These are phyloP conservation scores for Daldinia vernicosa DNA, from an alignment of 495 filamentous ascomycete genomes.

Conservation along the genomic window DNA sequence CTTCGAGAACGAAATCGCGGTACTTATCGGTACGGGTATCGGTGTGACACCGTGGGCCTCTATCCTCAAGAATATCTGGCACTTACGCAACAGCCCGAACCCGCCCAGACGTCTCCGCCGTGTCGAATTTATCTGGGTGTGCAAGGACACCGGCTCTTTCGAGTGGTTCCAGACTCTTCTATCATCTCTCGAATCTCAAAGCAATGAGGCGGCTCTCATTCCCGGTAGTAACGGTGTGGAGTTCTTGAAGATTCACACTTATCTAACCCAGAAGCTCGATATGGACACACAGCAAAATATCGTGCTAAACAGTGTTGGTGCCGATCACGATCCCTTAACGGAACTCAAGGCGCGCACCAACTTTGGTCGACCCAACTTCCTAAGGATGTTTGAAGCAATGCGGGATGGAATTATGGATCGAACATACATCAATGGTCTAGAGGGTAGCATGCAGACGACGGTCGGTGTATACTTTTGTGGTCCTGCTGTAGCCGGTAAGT, in stretches of 20 bases:
- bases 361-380: conserved; percentile 94
- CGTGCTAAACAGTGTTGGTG: conserved; percentile 92
- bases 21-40: conserved; percentile 96
- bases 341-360: conserved; percentile 90
- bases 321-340: conserved; percentile 86
- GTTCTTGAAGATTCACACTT: conserved; percentile 98
- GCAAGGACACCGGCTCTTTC: conserved; percentile 94
- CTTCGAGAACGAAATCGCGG: conserved; percentile 97
- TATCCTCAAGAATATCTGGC: conserved; percentile 99
- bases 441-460: conserved; percentile 76
- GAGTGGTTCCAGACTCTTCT: conserved; percentile 99
- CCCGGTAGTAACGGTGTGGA: conserved; percentile 73
- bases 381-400: conserved; percentile 82
- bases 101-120: conserved; percentile 86
- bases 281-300: conserved; percentile 94
- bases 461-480: conserved; percentile 99
- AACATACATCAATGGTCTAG: conserved; percentile 83
- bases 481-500: conserved; percentile 60
- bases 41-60: conserved; percentile 97
- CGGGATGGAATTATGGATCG: conserved; percentile 84
- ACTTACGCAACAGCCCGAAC: conserved; percentile 85
- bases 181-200: conserved; percentile 89
- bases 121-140: conserved; percentile 99
- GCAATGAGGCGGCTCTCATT: conserved; percentile 68
- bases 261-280: conserved; percentile 93